Percentiles rank a stretch among this genome's conserved stretches.
phyloP scores from a whole-genome alignment of 2,329 filamentous ascomycete genomes.

The Emmonsia crescens region DNA sequence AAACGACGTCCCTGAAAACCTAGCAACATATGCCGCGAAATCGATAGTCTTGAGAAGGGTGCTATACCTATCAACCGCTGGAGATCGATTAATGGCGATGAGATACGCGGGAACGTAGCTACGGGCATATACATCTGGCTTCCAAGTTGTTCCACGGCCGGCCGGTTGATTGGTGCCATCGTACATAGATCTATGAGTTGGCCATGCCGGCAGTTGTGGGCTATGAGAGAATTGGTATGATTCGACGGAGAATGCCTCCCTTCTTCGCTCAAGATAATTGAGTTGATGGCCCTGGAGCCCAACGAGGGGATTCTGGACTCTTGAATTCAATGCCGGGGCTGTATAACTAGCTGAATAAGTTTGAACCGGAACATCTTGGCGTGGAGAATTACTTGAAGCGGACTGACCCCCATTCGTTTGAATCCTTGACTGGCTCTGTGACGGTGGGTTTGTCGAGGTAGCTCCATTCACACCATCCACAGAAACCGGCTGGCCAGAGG shows the following conservation, averaged over 20 bases:
- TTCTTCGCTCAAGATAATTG: constrained; percentile 1
- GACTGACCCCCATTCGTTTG: not conserved
- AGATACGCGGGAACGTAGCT: constrained; percentile 18
- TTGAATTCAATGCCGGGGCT: not conserved
- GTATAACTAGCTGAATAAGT: not conserved
- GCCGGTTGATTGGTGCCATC: not conserved
- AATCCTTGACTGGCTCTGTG: not conserved
- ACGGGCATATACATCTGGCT: constrained; percentile 16
- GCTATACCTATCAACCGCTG: constrained; percentile 12
- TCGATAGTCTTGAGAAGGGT: constrained; percentile 14
- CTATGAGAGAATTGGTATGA: not conserved
- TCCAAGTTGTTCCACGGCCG: not conserved
- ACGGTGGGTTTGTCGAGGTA: not conserved
- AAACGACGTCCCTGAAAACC: constrained; percentile 14
- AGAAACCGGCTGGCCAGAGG: not conserved
- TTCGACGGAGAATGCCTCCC: constrained; percentile 1
- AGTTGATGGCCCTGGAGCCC: constrained; percentile 1
- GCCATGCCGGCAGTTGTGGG: not conserved
- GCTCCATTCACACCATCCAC: not conserved
- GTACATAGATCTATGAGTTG: not conserved
- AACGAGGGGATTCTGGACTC: not conserved
- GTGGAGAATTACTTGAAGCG: not conserved
- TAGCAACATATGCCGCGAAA: constrained; percentile 14
- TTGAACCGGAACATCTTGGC: not conserved
- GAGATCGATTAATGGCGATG: constrained; percentile 19